Evolutionary conservation across 2,329 filamentous ascomycete species (phyloP), one percentile per base, ranked within the genome.

Genomic region (Diaporthe sp.): DNA sequence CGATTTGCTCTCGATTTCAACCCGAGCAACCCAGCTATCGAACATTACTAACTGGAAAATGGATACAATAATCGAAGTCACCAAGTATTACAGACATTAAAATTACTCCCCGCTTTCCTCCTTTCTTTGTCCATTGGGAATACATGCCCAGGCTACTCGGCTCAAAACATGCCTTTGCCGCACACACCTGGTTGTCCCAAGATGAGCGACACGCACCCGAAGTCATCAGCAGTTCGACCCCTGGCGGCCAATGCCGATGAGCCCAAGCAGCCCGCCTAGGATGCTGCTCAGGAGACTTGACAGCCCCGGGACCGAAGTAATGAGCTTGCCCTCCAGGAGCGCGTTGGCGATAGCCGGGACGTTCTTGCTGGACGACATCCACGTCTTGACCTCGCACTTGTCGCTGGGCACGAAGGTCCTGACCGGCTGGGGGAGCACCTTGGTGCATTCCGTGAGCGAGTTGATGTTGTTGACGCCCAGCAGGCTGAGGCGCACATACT

Each of bases 391-490:
- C 42, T 59, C 63, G 55, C 65, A 59, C 53, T 25, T 73, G 37
- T 71, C 66, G 84, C 19, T 71, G 27, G 58, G 70, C 44, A 44
- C 39, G 7, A 72, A 72, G 8, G 59, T 72, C 30, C 47, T 72
- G 50, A 72, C 47, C 12, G 71, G 71, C 61, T 72, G 71, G 0
- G 72, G 68, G 17, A 87, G 76, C 3, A 85, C 82, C 55, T 81
- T 78, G 0, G 85, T 84, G 78, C 85, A 86, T 63, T 86, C 85
- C 30, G 82, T 85, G 32, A 87, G 80, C 22, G 82, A 75, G 66
- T 87, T 86, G 77, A 87, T 82, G 70, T 86, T 86, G 59, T 85
- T 83, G 6, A 86, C 84, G 22, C 85, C 86, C 8, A 87, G 81
- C 44, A 87, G 77, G 39, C 83, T 85, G 76, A 87, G 81, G 25